Base-by-base conservation (phyloP, 169 alveolate species). In the Amoebophrya sp. region DNA sequence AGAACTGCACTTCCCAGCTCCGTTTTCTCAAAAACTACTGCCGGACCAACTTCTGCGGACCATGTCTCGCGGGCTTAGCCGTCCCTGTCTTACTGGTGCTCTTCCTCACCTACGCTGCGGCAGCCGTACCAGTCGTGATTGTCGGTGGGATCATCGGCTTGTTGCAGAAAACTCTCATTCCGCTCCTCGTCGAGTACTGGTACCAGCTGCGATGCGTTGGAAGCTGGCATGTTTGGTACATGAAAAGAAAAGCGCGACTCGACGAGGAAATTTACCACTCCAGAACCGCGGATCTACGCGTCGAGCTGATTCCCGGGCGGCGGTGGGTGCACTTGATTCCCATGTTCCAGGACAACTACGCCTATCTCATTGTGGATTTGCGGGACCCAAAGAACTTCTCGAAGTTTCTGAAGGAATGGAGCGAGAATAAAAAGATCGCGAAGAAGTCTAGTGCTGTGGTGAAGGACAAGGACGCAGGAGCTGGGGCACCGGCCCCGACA, bases 261-360 rank as follows among this genome's bases (percentile, higher is more conserved):
- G 29, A 47, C 29, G 66, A 47, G 18, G 66, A 47, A 47, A 18
- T 1, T 7, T 25, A 25, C 32, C 83, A 66, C 35, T 25, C 38
- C 0, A 7, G 83, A 25, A 25, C 38, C 18, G 35, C 35, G 83
- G 83, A 66, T 25, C 35, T 66, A 25, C 83, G 83, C 32, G 83
- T 66, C 83, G 83, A 66, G 83, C 12, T 66, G 35, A 66, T 66
- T 1, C 83, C 83, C 35, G 83, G 83, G 10, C 83, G 83, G 32
- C 83, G 83, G 18, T 66, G 83, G 83, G 83, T 66, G 29, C 83
- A 66, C 35, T 3, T 66, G 39, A 66, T 66, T 66, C 83, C 83
- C 83, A 66, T 66, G 83, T 66, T 18, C 38, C 32, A 7, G 10
- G 83, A 66, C 83, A 66, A 66, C 83, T 66, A 66, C 83, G 1